Evolutionary conservation across 805 yeast genomes (phyloP), one percentile per base, ranked within the genome.

Genomic region (Saccharomycopsis lassenensis): DNA sequence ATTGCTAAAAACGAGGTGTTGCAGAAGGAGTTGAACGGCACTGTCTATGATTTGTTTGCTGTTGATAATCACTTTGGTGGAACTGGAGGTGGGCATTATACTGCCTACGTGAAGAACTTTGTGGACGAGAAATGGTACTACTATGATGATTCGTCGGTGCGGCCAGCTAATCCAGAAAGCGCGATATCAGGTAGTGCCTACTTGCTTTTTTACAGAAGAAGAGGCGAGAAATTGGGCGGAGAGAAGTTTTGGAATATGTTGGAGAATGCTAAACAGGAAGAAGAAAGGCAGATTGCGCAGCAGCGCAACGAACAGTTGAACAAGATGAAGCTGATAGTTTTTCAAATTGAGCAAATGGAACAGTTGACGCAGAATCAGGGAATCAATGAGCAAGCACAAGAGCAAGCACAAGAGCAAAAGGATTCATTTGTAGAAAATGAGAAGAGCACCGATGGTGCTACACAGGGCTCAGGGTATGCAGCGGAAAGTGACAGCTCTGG

Each of bases 11-110:
- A 52, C 21, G 41, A 46, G 53, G 35, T 18, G 36, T 27, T 8
- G 41, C 38, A 45, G 27, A 47, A 48, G 15, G 44, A 41, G 33
- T 51, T 48, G 4, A 37, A 46, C 29, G 58, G 55, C 3, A 47
- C 56, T n/a, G 52, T 82, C 1, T 89, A 89, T 56, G 97, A 91
- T 52, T 61, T 91, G 44, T 67, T 83, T 48, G 97, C 91, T 0
- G 95, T 91, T 16, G 97, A 87, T 54, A 91, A 89, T 54, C 98
- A 91, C 52, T 86, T 68, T 54, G 98, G 97, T 34, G 95, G 96
- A 1, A 62, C 89, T 14, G 96, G 97, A 1, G 97, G 97, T 4
- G 97, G 98, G 2, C 97, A 91, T 61, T 89, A 91, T 56, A 91
- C 98, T 1, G 82, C 97, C 0, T 79, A 75, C 50, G 95, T 72